These are phyloP conservation scores for Tillandsia fasciculata DNA, from an alignment of 176 grass and related monocot genomes.

Conservation along the genomic window DNA sequence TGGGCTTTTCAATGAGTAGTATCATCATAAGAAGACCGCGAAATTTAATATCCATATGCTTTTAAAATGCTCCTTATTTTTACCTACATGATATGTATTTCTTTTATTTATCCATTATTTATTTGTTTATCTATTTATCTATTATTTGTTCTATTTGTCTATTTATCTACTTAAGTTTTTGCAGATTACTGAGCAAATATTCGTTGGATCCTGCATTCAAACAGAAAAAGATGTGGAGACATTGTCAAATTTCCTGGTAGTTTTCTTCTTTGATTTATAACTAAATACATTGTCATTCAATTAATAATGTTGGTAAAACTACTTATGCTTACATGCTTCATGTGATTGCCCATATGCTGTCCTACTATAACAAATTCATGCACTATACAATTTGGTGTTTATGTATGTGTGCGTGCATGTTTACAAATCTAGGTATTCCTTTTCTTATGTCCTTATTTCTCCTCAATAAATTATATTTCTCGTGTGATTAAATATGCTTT, in stretches of 20 bases:
- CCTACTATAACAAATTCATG: background rate
- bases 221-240: conserved; percentile 82
- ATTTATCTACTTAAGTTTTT: background rate
- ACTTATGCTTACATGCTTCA: background rate
- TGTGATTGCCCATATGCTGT: background rate
- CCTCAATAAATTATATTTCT: background rate
- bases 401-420: background rate
- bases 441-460: background rate
- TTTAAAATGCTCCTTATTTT: background rate
- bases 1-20: too few species aligned
- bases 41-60: too few species aligned
- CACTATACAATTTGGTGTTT: background rate
- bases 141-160: background rate
- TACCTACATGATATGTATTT: background rate
- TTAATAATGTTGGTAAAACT: background rate
- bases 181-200: conserved; percentile 95
- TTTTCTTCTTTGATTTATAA: conserved; percentile 9
- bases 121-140: background rate
- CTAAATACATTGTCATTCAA: background rate
- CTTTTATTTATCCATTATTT: too few species aligned
- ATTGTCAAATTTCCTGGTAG: conserved; percentile 72
- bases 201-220: conserved; percentile 94
- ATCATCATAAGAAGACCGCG: too few species aligned
- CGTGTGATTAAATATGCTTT: background rate
- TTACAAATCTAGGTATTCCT: background rate